phyloP scores from a whole-genome alignment of 2,329 filamentous ascomycete genomes.

The Simplicillium aogashimaense region DNA sequence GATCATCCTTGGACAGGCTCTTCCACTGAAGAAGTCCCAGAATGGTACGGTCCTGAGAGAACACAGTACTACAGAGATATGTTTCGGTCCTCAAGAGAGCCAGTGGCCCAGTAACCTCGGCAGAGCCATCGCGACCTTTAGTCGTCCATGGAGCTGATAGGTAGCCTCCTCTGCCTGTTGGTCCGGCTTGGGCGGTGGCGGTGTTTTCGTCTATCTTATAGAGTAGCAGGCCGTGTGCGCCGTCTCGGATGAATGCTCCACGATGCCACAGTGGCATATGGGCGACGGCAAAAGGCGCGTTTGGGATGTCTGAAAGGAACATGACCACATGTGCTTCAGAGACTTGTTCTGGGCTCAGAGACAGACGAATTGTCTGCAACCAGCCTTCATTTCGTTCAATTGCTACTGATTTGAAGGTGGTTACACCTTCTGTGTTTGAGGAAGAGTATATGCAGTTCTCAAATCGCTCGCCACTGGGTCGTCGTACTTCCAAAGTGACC shows the following conservation, averaged over 20 bases:
- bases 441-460: slow-evolving; percentile 81
- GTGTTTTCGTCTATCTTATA: slow-evolving; percentile 92
- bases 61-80: slow-evolving; percentile 86
- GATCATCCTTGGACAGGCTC: slow-evolving; percentile 59
- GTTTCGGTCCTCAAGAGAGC: slow-evolving; percentile 73
- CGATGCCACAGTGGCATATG: slow-evolving; percentile 93
- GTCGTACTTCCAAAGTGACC: slow-evolving; percentile 79
- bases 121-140: slow-evolving; percentile 53
- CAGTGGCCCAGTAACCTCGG: slow-evolving; percentile 70
- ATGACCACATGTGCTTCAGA: slow-evolving; percentile 77
- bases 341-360: slow-evolving; percentile 71
- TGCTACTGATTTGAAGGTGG: slow-evolving; percentile 80
- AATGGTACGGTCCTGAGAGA: slow-evolving; percentile 84
- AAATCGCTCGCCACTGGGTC: slow-evolving; percentile 67
- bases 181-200: slow-evolving; percentile 51
- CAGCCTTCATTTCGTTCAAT: slow-evolving; percentile 71
- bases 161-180: slow-evolving; percentile 73
- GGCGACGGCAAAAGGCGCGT: slow-evolving; percentile 80
- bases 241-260: slow-evolving; percentile 81
- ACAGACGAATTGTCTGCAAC: slow-evolving; percentile 80
- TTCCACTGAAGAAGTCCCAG: slow-evolving; percentile 82
- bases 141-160: slow-evolving; percentile 73
- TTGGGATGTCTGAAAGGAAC: slow-evolving; percentile 77
- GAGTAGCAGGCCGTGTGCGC: slow-evolving; percentile 67
- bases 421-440: slow-evolving; percentile 68